These are phyloP conservation scores for Hirsutella minnesotensis DNA, from an alignment of 2,329 filamentous ascomycete genomes.

Conservation along the genomic window DNA sequence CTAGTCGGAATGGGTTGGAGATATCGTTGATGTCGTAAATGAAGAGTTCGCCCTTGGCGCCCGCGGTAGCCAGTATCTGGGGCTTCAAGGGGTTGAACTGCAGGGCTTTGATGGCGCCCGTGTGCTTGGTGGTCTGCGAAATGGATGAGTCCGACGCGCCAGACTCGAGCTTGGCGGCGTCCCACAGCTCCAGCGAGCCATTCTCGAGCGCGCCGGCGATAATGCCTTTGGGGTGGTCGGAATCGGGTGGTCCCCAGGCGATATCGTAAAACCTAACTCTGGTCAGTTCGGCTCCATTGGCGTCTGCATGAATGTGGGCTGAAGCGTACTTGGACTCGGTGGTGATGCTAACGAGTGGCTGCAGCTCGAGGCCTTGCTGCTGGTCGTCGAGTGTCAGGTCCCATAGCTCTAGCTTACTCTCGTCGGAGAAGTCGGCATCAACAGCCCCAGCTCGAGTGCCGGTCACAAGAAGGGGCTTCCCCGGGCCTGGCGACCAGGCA, in stretches of 20 bases:
- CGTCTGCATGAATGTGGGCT: neutral
- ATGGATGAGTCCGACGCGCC: slow-evolving; percentile 63
- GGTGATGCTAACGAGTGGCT: slow-evolving; percentile 70
- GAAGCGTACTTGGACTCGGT: slow-evolving; percentile 71
- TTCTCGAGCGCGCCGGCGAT: slow-evolving; percentile 94
- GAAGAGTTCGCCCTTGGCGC: slow-evolving; percentile 90
- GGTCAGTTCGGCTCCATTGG: slow-evolving; percentile 5
- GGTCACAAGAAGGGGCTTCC: slow-evolving; percentile 74
- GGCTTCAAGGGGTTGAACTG: slow-evolving; percentile 93
- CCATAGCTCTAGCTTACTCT: slow-evolving; percentile 94
- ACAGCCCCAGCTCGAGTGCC: slow-evolving; percentile 92
- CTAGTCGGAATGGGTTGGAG: slow-evolving; percentile 76
- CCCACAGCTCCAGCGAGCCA: slow-evolving; percentile 87
- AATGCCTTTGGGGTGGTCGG: slow-evolving; percentile 70
- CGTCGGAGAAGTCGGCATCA: slow-evolving; percentile 93
- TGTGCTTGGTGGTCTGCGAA: slow-evolving; percentile 80
- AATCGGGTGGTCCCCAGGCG: slow-evolving; percentile 78
- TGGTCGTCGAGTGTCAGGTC: slow-evolving; percentile 73
- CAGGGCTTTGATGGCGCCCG: slow-evolving; percentile 80
- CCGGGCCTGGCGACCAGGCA: slow-evolving; percentile 80
- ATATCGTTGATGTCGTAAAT: slow-evolving; percentile 91
- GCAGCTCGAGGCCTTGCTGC: slow-evolving; percentile 68
- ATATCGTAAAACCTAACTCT: slow-evolving; percentile 80
- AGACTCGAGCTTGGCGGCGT: slow-evolving; percentile 57
- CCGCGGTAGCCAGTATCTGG: slow-evolving; percentile 84